A percentile compares a stretch with the other conserved stretches of the same genome.
Conservation (phyloP, 345 rosid species). For the Pistacia integerrima region DNA sequence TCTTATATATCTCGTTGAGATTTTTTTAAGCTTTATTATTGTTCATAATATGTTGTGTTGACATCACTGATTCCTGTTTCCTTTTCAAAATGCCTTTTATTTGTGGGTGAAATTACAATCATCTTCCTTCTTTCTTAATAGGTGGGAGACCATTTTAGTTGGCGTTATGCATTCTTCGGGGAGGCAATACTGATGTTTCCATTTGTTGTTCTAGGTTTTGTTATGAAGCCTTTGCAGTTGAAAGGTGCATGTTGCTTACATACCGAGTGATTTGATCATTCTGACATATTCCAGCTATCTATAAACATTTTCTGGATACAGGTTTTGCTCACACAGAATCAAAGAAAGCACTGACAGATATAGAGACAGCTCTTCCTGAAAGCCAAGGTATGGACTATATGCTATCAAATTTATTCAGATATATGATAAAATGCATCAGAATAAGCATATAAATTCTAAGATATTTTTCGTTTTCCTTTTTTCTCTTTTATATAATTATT, state of each 20-base stretch:
- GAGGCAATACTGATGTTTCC: slow-evolving; percentile 96
- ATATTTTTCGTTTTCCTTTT: no score
- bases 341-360: slow-evolving; percentile 31
- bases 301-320: slow-evolving; percentile 39
- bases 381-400: slow-evolving; percentile 42
- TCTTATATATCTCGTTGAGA: not conserved
- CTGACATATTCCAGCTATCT: slow-evolving; percentile 9
- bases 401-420: not conserved
- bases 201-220: slow-evolving; percentile 73
- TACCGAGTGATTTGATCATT: slow-evolving; percentile 5
- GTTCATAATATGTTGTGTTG: slow-evolving; percentile 6
- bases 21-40: not conserved
- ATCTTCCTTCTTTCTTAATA: slow-evolving; percentile 30
- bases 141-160: slow-evolving; percentile 68
- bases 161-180: slow-evolving; percentile 93
- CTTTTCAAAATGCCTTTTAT: slow-evolving; percentile 1
- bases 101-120: not conserved
- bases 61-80: not conserved
- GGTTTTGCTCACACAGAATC: slow-evolving; percentile 69
- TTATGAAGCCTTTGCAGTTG: slow-evolving; percentile 82
- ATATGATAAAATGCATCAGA: not conserved
- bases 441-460: not conserved
- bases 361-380: slow-evolving; percentile 34
- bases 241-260: slow-evolving; percentile 57
- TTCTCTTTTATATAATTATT: no score